phyloP scores from a whole-genome alignment of 2,329 filamentous ascomycete genomes.

The Xylariaceae sp. region DNA sequence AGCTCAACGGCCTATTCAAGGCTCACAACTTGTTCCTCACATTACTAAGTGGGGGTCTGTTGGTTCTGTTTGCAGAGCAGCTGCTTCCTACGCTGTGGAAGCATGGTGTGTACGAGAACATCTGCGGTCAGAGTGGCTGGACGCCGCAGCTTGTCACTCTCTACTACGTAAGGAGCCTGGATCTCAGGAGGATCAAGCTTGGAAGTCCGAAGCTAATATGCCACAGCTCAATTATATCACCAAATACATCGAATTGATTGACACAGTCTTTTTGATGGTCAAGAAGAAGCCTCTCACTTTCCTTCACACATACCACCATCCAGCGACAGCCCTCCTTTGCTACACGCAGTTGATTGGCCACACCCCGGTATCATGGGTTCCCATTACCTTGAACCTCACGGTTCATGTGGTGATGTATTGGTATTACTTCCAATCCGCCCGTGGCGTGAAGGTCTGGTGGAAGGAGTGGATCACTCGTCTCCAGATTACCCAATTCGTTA shows the following conservation, averaged over 20 bases:
- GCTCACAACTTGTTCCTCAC: constrained; percentile 94
- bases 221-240: constrained; percentile 83
- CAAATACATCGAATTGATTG: constrained; percentile 91
- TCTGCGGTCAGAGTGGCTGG: constrained; percentile 79
- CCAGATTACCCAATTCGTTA: constrained; percentile 92
- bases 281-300: constrained; percentile 99
- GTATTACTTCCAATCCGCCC: constrained; percentile 99
- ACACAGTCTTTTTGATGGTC: constrained; percentile 92
- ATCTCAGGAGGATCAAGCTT: constrained; percentile 32
- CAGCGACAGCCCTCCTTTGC: constrained; percentile 90
- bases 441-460: constrained; percentile 94
- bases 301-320: constrained; percentile 97
- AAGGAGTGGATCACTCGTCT: constrained; percentile 98
- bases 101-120: constrained; percentile 78
- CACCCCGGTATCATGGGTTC: constrained; percentile 89
- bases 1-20: constrained; percentile 84
- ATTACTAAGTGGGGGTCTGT: constrained; percentile 69
- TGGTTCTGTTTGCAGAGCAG: constrained; percentile 86
- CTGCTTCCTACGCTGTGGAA: constrained; percentile 77
- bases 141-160: constrained; percentile 84
- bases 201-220: neutral
- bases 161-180: constrained; percentile 68
- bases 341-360: constrained; percentile 91
- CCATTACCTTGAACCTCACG: constrained; percentile 82
- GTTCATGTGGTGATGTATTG: constrained; percentile 99